Percentiles rank a stretch among this genome's conserved stretches.
Conservation (phyloP, 2,329 filamentous ascomycete species). For the Plectosphaerella cucumerina region DNA sequence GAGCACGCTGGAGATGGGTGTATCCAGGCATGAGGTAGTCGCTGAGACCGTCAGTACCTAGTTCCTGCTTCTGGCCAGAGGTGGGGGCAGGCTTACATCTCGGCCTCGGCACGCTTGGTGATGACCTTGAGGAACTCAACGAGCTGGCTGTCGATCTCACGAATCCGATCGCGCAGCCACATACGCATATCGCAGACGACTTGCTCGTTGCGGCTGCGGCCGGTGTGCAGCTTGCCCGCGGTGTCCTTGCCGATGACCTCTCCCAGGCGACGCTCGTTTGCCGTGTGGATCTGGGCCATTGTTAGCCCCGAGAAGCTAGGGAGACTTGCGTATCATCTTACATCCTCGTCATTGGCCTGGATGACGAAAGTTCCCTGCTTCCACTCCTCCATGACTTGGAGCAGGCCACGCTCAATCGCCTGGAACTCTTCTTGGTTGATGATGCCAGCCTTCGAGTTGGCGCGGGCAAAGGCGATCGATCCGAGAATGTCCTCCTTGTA, state of each 20-base stretch:
- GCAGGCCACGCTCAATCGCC: constrained; percentile 69
- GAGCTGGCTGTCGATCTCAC: constrained; percentile 18
- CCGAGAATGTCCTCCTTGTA: constrained; percentile 79
- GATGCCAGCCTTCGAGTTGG: constrained; percentile 72
- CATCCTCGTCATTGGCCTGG: constrained; percentile 29
- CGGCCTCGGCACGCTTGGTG: constrained; percentile 17
- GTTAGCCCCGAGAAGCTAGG: constrained; percentile 12
- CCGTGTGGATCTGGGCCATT: constrained; percentile 43
- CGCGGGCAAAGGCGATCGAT: constrained; percentile 75
- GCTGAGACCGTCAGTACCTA: constrained; percentile 34
- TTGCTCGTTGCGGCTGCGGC: constrained; percentile 68
- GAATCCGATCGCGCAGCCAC: constrained; percentile 40
- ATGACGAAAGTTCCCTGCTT: constrained; percentile 44
- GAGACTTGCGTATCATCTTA: neutral
- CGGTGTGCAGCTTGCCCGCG: constrained; percentile 69
- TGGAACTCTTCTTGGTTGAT: constrained; percentile 68
- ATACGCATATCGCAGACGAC: constrained; percentile 70
- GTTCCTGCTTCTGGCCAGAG: constrained; percentile 10
- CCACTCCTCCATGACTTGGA: constrained; percentile 52
- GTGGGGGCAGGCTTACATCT: constrained; percentile 19
- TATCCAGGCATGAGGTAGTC: constrained; percentile 83
- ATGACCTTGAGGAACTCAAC: constrained; percentile 18
- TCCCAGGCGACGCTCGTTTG: constrained; percentile 53
- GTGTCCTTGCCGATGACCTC: constrained; percentile 68
- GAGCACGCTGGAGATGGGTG: constrained; percentile 78